These are phyloP conservation scores for Nicotiana obtusifolia DNA, from an alignment of 257 asterid genomes.

Conservation along the genomic window DNA sequence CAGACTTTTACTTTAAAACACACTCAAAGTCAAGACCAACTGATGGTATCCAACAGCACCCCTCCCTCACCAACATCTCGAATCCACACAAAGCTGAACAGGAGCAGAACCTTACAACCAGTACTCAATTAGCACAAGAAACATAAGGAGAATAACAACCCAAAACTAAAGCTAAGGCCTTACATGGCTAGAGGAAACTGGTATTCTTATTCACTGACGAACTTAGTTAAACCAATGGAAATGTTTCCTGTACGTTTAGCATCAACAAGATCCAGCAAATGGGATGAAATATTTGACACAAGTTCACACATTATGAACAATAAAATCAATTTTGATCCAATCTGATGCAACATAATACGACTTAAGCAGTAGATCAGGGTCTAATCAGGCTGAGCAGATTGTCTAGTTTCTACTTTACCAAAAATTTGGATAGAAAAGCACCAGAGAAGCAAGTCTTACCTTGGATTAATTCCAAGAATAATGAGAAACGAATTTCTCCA, in stretches of 20 bases:
- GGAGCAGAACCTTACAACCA: neutral
- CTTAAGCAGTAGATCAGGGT: neutral
- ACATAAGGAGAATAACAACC: neutral
- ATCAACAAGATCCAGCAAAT: neutral
- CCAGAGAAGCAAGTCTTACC: neutral
- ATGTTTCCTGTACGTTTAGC: neutral
- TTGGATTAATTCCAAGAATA: neutral
- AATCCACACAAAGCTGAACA: neutral
- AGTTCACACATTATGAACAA: neutral
- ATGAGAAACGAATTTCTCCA: neutral
- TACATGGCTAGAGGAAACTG: neutral
- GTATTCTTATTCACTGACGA: neutral
- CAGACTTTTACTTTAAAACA: neutral
- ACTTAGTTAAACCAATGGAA: neutral
- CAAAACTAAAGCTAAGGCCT: neutral
- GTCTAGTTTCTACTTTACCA: neutral
- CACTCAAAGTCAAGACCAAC: neutral
- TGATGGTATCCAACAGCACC: neutral
- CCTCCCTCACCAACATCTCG: neutral
- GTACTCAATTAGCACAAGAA: neutral
- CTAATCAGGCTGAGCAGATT: neutral
- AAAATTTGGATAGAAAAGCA: neutral
- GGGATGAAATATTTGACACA: neutral
- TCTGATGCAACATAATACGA: neutral
- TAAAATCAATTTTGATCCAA: neutral